A percentile compares a stretch with the other conserved stretches of the same genome.
Conservation (phyloP, 2,329 filamentous ascomycete genomes). For the Alternaria panax region DNA sequence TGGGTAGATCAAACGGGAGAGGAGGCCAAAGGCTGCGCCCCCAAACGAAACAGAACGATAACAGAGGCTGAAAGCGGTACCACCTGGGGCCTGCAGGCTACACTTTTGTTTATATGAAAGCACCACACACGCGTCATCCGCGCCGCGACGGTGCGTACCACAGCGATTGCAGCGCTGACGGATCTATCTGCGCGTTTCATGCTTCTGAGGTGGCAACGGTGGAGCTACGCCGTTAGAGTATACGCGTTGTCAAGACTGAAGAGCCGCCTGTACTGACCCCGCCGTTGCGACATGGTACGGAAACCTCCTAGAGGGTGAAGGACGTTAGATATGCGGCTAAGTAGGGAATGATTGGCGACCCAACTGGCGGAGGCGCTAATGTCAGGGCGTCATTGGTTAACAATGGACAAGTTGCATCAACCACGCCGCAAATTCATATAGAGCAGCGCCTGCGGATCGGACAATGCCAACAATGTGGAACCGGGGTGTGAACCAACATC, state of each 20-base stretch:
- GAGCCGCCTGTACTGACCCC: conserved; percentile 20
- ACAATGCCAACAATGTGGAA: conserved; percentile 15
- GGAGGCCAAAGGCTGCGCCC: conserved; percentile 28
- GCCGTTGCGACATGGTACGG: conserved; percentile 29
- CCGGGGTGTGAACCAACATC: conserved; percentile 15
- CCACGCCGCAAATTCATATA: conserved; percentile 28
- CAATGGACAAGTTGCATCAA: conserved; percentile 14
- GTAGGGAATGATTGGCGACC: conserved; percentile 17
- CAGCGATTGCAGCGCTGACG: conserved; percentile 10
- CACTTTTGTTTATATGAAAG: conserved; percentile 41
- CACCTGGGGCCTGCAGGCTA: conserved; percentile 42
- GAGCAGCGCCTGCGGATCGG: conserved; percentile 21
- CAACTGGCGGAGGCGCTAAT: conserved; percentile 25
- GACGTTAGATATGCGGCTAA: conserved; percentile 15
- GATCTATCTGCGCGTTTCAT: conserved; percentile 10
- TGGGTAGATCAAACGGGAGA: conserved; percentile 28
- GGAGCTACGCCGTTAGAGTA: conserved; percentile 23
- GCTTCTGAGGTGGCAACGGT: conserved; percentile 24
- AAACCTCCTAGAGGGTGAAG: conserved; percentile 16
- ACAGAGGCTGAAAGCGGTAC: conserved; percentile 37
- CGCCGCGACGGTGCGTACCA: conserved; percentile 31
- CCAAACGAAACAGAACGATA: conserved; percentile 27
- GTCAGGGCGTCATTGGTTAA: conserved; percentile 19
- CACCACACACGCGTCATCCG: conserved; percentile 34
- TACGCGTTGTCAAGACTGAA: conserved; percentile 27